Evolutionary conservation across 129 eudicot genomes (phyloP).

Genomic region (Flaveria linearis): DNA sequence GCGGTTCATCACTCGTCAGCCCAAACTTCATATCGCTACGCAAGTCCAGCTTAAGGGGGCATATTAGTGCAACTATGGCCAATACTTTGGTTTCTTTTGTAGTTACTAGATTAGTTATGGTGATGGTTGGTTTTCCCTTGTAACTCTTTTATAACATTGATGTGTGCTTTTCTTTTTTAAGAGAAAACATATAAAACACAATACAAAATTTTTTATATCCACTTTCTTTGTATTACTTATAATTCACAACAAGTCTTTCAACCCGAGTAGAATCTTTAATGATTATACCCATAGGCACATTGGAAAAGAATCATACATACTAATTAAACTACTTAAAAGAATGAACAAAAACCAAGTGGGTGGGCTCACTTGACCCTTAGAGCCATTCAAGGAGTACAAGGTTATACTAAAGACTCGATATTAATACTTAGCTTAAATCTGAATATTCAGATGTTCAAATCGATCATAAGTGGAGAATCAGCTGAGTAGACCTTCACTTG

Average conservation of each 20-base stretch:
- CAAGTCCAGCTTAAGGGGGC: too few species aligned
- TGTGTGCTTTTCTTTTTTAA: too few species aligned
- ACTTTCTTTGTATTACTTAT: too few species aligned
- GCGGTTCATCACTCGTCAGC: too few species aligned
- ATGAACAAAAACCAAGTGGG: slow-evolving; percentile 3
- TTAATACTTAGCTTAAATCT: too few species aligned
- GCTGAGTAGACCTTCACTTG: slow-evolving; percentile 45
- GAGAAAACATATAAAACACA: neutral
- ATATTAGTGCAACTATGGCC: too few species aligned
- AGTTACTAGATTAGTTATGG: too few species aligned
- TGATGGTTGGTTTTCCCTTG: too few species aligned
- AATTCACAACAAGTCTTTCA: neutral
- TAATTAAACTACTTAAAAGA: slow-evolving; percentile 26
- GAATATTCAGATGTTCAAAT: neutral
- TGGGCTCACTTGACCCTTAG: slow-evolving; percentile 32
- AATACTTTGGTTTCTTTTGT: too few species aligned
- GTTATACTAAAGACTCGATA: neutral
- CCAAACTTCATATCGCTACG: too few species aligned
- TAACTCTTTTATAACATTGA: too few species aligned
- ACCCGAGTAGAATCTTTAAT: neutral
- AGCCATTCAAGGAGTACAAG: slow-evolving; percentile 21
- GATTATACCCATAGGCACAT: neutral
- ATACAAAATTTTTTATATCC: too few species aligned
- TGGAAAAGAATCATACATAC: neutral
- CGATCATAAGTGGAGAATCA: slow-evolving; percentile 22